phyloP scores from a whole-genome alignment of 345 rosid species.

The Lenwebbia sp. region DNA sequence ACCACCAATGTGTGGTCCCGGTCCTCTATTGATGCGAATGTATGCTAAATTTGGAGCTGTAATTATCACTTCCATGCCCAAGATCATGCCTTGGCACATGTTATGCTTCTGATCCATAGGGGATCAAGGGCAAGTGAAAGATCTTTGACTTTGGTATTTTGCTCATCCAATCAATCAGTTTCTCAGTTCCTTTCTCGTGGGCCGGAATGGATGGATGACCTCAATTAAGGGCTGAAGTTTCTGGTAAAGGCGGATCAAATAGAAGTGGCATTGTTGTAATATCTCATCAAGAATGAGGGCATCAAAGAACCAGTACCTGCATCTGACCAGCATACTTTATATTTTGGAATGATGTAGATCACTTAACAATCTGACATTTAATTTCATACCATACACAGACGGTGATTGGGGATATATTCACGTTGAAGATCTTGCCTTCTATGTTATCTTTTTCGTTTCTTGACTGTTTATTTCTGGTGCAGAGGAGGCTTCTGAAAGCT shows the following conservation, averaged over 20 bases:
- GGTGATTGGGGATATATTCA: background rate
- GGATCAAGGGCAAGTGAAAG: background rate
- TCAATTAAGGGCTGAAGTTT: background rate
- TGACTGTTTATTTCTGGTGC: background rate
- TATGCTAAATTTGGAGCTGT: background rate
- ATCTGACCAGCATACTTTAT: background rate
- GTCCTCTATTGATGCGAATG: background rate
- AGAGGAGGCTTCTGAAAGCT: background rate
- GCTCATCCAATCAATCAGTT: background rate
- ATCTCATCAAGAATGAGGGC: background rate
- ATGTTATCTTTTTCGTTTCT: background rate
- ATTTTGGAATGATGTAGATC: background rate
- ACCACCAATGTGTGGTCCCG: constrained; percentile 11
- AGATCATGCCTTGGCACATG: constrained; percentile 14
- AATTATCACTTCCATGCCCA: constrained; percentile 1
- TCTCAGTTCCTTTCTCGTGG: background rate
- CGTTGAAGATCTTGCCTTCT: background rate
- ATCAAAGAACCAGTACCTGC: background rate
- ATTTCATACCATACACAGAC: background rate
- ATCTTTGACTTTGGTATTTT: background rate
- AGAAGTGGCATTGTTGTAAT: background rate
- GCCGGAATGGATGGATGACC: background rate
- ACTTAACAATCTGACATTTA: background rate
- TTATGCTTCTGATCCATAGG: background rate
- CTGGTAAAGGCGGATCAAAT: background rate